Evolutionary conservation across 1,284 basidiomycete species (phyloP).

Genomic region (Bondarzewia mesenterica): DNA sequence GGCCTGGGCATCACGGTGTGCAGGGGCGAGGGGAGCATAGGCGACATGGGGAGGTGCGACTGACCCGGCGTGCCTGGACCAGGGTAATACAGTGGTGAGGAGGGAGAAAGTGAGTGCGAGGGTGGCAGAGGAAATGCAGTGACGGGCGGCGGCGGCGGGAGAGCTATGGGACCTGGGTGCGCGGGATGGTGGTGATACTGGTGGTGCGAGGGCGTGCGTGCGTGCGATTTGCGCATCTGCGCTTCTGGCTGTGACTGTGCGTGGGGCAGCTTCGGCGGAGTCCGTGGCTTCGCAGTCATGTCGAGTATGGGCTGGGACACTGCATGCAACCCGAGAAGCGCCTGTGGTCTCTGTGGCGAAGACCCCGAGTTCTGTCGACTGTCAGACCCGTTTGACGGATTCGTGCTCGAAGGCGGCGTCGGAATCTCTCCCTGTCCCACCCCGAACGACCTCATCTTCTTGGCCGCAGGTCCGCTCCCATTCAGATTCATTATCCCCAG

Average conservation of each 20-base stretch:
- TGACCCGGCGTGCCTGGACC: neutral
- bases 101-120: slow-evolving; percentile 22
- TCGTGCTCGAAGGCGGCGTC: slow-evolving; percentile 13
- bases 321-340: too few relatives aligned
- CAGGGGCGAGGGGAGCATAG: slow-evolving; percentile 4
- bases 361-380: too few relatives aligned
- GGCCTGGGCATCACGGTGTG: slow-evolving; percentile 25
- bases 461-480: neutral
- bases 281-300: too few relatives aligned
- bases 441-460: neutral
- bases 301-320: too few relatives aligned
- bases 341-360: too few relatives aligned
- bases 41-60: neutral
- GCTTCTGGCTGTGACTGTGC: slow-evolving; percentile 10
- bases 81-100: slow-evolving; percentile 16
- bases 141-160: slow-evolving; percentile 44
- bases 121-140: slow-evolving; percentile 32
- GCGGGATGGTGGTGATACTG: slow-evolving; percentile 38
- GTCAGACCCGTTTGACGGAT: too few relatives aligned
- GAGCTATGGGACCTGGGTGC: slow-evolving; percentile 62
- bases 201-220: slow-evolving; percentile 12
- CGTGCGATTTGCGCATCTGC: slow-evolving; percentile 6
- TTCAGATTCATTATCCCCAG: neutral
- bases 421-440: slow-evolving; percentile 10
- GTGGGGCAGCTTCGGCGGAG: slow-evolving; percentile 6